Conservation (phyloP, 805 yeast species). For the Zygosaccharomyces pseudorouxii region DNA sequence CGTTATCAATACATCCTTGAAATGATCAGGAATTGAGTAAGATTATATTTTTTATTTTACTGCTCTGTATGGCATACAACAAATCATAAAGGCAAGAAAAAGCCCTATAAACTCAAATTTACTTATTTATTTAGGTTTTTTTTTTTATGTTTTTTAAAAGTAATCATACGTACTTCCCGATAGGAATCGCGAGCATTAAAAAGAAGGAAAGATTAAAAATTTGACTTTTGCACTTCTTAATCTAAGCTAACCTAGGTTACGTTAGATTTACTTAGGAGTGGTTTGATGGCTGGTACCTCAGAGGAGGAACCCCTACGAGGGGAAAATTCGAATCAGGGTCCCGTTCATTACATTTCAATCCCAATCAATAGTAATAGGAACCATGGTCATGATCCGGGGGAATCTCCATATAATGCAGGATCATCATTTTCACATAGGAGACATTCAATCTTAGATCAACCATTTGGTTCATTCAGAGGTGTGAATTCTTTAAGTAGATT, state of each 20-base stretch:
- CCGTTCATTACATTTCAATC: conserved; percentile 33
- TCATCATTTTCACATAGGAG: conserved; percentile 24
- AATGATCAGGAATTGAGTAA: too few relatives aligned
- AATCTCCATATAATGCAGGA: conserved; percentile 7
- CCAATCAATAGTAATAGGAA: conserved; percentile 27
- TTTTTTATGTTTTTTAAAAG: not conserved
- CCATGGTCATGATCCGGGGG: conserved; percentile 6
- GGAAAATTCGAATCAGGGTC: conserved; percentile 5
- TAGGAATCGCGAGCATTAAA: not conserved
- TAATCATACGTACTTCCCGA: not conserved
- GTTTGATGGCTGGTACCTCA: conserved; percentile 10
- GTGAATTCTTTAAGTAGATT: conserved; percentile 68
- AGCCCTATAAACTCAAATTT: not conserved
- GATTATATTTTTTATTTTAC: too few relatives aligned
- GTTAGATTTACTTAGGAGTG: not conserved
- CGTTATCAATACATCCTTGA: too few relatives aligned
- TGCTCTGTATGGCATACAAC: too few relatives aligned
- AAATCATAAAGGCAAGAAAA: too few relatives aligned
- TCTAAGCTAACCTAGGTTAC: too few relatives aligned
- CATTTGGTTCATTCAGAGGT: conserved; percentile 58
- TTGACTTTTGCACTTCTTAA: not conserved
- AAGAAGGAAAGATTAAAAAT: not conserved
- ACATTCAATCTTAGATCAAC: conserved; percentile 40
- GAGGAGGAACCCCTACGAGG: conserved; percentile 12
- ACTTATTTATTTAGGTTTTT: not conserved